Base-by-base conservation (phyloP, 2,329 filamentous ascomycete species). In the Aspergillus persii region DNA sequence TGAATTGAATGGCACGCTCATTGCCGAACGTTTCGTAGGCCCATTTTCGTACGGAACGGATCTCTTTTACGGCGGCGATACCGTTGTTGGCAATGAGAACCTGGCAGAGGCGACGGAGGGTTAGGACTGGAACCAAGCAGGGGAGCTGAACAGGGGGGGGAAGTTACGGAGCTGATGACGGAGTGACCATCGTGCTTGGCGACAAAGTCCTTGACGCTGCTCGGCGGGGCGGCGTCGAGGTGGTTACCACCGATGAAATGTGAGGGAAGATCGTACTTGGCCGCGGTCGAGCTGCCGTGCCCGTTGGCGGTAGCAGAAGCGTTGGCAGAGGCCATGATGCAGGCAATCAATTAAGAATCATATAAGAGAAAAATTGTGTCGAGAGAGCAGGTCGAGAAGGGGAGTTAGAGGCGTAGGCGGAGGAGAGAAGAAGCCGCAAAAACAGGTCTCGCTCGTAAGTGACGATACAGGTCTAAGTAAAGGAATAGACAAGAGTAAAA, bases 11-110 rank as follows among this genome's bases (percentile, higher is more conserved):
- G 70, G 94, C 95, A 73, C 90, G 87, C 83, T 99, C 95, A 80
- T 99, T 93, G 81, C 95, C 94, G 76, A 99, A 99, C 7, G 91
- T 96, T 81, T 99, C 95, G 87, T 99, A 99, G 62, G 95, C 95
- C 95, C 95, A 99, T 93, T 98, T 99, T 79, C 95, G 90, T 74
- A 99, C 94, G 61, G 94, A 98, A 78, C 95, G 89, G 76, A 99
- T 99, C 80, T 99, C 95, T 81, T 99, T 99, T 78, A 99, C 95
- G 74, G 95, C 95, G 54, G 95, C 95, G 78, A 99, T 99, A 85
- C 95, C 95, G 82, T 99, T 99, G 84, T 99, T 99, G 76, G 95
- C 95, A 79, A 99, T 99, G 66, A 99, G 85, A 56, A 98, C 92
- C 94, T 98, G 57, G 11, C 6, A 11, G 27, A 27, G 12, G 50